Percentiles rank a stretch among this genome's conserved stretches.
These are phyloP conservation scores for Aureobasidium namibiae DNA, from an alignment of 2,329 filamentous ascomycete genomes.

Conservation along the genomic window DNA sequence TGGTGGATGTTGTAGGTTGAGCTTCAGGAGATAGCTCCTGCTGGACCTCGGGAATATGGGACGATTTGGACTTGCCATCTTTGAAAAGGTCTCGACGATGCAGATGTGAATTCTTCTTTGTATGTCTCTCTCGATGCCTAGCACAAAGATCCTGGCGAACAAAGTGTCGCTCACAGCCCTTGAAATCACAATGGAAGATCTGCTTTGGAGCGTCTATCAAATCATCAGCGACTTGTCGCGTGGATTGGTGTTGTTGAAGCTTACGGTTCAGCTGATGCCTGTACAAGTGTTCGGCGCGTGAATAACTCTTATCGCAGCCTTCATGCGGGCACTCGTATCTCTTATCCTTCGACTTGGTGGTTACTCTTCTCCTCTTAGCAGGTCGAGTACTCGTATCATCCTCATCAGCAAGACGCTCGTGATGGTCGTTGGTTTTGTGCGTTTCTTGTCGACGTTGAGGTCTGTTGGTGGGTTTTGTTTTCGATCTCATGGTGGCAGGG, in stretches of 20 bases:
- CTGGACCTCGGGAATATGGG: not conserved
- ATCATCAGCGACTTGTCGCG: not conserved
- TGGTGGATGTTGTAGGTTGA: not conserved
- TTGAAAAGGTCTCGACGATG: conserved; percentile 59
- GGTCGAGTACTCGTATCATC: not conserved
- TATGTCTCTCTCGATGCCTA: conserved; percentile 45
- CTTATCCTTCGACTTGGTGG: conserved; percentile 48
- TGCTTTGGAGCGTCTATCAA: conserved; percentile 76
- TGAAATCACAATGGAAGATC: conserved; percentile 88
- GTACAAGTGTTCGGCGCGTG: conserved; percentile 91
- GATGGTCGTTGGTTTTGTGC: not conserved
- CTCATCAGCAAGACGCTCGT: not conserved
- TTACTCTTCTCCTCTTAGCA: not conserved
- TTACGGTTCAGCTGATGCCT: conserved; percentile 90
- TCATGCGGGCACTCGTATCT: conserved; percentile 64
- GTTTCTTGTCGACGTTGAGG: not conserved
- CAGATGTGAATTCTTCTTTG: conserved; percentile 61
- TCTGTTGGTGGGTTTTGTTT: not conserved
- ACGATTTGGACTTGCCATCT: not conserved
- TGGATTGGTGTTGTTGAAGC: conserved; percentile 23
- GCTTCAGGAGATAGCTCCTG: not conserved
- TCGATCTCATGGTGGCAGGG: not conserved
- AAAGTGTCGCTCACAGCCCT: conserved; percentile 82
- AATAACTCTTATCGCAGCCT: conserved; percentile 93
- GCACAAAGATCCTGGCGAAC: conserved; percentile 89